phyloP scores from a whole-genome alignment of 805 yeast genomes.

The Phaffomyces opuntiae region DNA sequence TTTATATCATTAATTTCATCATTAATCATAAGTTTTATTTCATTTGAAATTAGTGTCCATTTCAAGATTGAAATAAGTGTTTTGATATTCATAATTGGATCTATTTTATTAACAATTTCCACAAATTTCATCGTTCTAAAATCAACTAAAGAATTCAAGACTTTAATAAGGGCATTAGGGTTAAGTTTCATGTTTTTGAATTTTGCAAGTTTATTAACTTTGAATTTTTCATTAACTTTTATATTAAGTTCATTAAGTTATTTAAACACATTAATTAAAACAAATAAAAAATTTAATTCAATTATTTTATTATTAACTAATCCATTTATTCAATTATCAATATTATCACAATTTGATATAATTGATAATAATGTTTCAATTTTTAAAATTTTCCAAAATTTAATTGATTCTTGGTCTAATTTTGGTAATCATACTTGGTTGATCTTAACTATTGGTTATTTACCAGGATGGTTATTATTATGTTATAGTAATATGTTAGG shows the following conservation, averaged over 20 bases:
- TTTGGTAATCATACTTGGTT: slow-evolving; percentile 85
- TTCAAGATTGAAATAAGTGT: slow-evolving; percentile 10
- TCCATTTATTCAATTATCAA: slow-evolving; percentile 40
- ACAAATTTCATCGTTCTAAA: slow-evolving; percentile 14
- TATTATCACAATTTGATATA: slow-evolving; percentile 22
- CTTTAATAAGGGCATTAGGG: slow-evolving; percentile 35
- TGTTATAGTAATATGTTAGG: slow-evolving; percentile 20
- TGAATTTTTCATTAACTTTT: slow-evolving; percentile 80
- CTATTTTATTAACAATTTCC: slow-evolving; percentile 13
- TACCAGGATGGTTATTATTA: slow-evolving; percentile 66
- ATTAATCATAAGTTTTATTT: slow-evolving; percentile 23
- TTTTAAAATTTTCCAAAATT: slow-evolving; percentile 33
- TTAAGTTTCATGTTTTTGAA: slow-evolving; percentile 60
- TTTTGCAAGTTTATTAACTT: slow-evolving; percentile 65
- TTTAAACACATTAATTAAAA: slow-evolving; percentile 60
- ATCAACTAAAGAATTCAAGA: slow-evolving; percentile 9
- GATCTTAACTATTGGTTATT: slow-evolving; percentile 67
- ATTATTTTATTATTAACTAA: slow-evolving; percentile 38
- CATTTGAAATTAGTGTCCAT: slow-evolving; percentile 17
- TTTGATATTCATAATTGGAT: slow-evolving; percentile 12
- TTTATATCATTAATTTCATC: slow-evolving; percentile 27
- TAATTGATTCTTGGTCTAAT: slow-evolving; percentile 58
- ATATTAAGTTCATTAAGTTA: slow-evolving; percentile 59
- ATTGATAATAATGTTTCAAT: slow-evolving; percentile 12
- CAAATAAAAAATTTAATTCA: slow-evolving; percentile 20